These are phyloP conservation scores for Elasticomyces elasticus DNA, from an alignment of 495 filamentous ascomycete species.

Conservation along the genomic window DNA sequence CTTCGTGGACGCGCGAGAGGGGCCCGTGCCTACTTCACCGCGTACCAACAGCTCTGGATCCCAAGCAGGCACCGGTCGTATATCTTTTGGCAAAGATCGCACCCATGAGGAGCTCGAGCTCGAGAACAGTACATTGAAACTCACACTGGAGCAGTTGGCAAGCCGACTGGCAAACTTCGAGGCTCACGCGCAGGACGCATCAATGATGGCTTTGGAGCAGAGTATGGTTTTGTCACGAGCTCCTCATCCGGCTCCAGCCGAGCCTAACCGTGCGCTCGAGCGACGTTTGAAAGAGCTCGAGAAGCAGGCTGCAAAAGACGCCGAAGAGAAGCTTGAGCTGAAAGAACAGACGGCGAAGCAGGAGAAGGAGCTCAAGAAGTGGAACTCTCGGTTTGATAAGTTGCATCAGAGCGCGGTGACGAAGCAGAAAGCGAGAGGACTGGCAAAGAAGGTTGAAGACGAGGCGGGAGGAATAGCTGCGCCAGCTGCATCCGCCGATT, in stretches of 20 bases:
- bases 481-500: not conserved
- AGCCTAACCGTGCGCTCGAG: constrained; percentile 23
- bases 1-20: constrained; percentile 83
- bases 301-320: constrained; percentile 39
- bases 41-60: constrained; percentile 21
- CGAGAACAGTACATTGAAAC: constrained; percentile 67
- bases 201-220: constrained; percentile 62
- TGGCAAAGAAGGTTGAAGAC: constrained; percentile 2
- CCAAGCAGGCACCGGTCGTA: not conserved
- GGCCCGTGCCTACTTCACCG: constrained; percentile 29
- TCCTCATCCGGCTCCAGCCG: constrained; percentile 34
- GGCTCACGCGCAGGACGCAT: constrained; percentile 73
- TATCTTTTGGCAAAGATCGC: constrained; percentile 33
- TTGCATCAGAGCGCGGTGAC: constrained; percentile 73
- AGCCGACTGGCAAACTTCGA: constrained; percentile 77
- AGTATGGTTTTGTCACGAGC: constrained; percentile 46
- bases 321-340: constrained; percentile 47
- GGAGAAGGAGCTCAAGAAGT: constrained; percentile 63
- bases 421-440: constrained; percentile 8
- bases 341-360: constrained; percentile 31
- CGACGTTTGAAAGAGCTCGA: constrained; percentile 42
- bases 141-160: constrained; percentile 65
- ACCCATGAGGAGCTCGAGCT: constrained; percentile 72
- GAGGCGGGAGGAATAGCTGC: not conserved
- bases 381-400: constrained; percentile 72